A percentile compares a stretch with the other conserved stretches of the same genome.
Evolutionary conservation across 805 yeast species (phyloP).

Genomic region (Starmerella bombicola): DNA sequence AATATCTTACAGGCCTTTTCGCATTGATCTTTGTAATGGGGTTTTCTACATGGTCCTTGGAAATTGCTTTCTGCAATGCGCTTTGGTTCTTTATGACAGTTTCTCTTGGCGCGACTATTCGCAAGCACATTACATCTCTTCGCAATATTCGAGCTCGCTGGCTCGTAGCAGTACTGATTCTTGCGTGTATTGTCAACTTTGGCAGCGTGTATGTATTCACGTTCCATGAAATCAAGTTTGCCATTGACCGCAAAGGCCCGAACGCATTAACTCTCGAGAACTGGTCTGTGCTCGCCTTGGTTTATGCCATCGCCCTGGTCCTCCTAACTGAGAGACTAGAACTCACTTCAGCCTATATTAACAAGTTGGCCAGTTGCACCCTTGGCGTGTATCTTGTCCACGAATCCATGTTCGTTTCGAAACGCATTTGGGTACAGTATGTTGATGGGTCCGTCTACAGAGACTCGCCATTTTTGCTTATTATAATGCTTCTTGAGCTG

Average conservation of each 20-base stretch:
- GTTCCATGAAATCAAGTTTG: slow-evolving; percentile 1
- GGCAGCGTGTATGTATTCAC: slow-evolving; percentile 5
- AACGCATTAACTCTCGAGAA: slow-evolving; percentile 11
- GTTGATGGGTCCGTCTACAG: background rate
- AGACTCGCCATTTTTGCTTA: slow-evolving; percentile 7
- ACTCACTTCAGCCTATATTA: slow-evolving; percentile 2
- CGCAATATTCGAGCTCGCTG: slow-evolving; percentile 3
- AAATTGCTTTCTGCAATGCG: slow-evolving; percentile 5
- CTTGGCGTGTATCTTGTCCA: slow-evolving; percentile 16
- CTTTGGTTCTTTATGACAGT: slow-evolving; percentile 11
- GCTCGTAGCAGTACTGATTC: background rate
- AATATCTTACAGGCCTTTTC: slow-evolving; percentile 4
- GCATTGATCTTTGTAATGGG: slow-evolving; percentile 5
- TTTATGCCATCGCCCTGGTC: slow-evolving; percentile 4
- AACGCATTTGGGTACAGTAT: slow-evolving; percentile 8
- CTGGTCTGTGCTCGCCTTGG: slow-evolving; percentile 5
- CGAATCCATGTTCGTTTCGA: slow-evolving; percentile 8
- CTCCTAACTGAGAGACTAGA: slow-evolving; percentile 3
- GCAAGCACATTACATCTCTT: slow-evolving; percentile 3
- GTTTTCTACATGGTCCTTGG: slow-evolving; percentile 3
- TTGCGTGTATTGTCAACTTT: slow-evolving; percentile 2
- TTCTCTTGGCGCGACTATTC: slow-evolving; percentile 10
- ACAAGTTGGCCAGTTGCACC: slow-evolving; percentile 6
- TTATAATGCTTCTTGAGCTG: slow-evolving; percentile 6
- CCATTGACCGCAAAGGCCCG: slow-evolving; percentile 6